A percentile compares a stretch with the other conserved stretches of the same genome.
Evolutionary conservation across 1,139 yeast species (phyloP).

Genomic region (Hansenula lynferdii): DNA sequence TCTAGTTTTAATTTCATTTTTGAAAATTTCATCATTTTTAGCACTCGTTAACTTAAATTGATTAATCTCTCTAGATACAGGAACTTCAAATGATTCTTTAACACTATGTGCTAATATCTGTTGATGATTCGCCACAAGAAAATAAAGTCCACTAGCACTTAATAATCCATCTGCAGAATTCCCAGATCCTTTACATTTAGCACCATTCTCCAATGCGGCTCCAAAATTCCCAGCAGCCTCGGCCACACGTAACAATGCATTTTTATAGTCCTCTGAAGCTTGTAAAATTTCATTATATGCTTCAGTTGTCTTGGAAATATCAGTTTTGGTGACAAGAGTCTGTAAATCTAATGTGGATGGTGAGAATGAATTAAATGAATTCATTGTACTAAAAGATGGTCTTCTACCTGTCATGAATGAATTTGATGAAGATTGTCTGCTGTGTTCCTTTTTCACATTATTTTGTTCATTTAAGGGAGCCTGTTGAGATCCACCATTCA

Average conservation of each 20-base stretch:
- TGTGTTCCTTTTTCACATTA: neutral
- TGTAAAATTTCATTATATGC: constrained; percentile 43
- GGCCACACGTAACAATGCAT: constrained; percentile 47
- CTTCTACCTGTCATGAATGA: constrained; percentile 8
- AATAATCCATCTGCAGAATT: constrained; percentile 60
- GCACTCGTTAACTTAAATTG: constrained; percentile 36
- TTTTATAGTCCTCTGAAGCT: constrained; percentile 48
- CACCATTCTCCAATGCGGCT: constrained; percentile 61
- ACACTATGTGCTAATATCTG: constrained; percentile 61
- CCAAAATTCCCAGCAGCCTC: constrained; percentile 73
- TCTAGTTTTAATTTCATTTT: constrained; percentile 44
- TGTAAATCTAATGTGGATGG: constrained; percentile 57
- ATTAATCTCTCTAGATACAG: constrained; percentile 41
- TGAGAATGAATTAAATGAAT: constrained; percentile 35
- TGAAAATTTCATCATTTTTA: constrained; percentile 48
- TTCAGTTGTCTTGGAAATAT: constrained; percentile 43
- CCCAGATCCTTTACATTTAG: constrained; percentile 64
- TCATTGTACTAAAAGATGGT: constrained; percentile 28
- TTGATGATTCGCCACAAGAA: constrained; percentile 72
- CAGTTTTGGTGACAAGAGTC: constrained; percentile 53
- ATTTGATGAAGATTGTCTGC: neutral
- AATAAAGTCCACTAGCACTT: constrained; percentile 76
- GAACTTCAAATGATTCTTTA: constrained; percentile 48
- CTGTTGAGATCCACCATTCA: constrained; percentile 29
- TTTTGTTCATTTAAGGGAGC: neutral